Evolutionary conservation across 305 asterid species (phyloP), one percentile per base, ranked within the genome.

Genomic region (Solanum chacoense): DNA sequence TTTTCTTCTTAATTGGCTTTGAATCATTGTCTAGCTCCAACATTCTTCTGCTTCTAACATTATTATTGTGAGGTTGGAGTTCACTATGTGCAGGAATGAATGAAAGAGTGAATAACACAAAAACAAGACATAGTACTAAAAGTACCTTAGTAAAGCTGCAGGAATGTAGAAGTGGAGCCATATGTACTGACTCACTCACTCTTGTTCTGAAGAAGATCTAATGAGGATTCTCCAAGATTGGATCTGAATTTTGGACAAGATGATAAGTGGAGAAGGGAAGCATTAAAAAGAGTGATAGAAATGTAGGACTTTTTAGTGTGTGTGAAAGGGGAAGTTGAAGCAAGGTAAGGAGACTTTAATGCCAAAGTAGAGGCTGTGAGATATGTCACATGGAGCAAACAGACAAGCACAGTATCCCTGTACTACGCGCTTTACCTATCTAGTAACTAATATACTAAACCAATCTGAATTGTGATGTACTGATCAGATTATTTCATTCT

Each of bases 1-100:
- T 71, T 50, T 67, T 69, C 83, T 93, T 94, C 88, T 90, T 94
- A 79, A 91, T 88, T 85, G 94, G 94, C 84, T 91, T 83, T 76
- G 88, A 88, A 7, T 90, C 93, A n/a, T 76, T 71, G 2, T 93
- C 91, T 13, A 88, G 34, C 74, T 90, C 94, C 35, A 92, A 85
- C 87, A 95, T 14, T 89, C 92, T 92, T 91, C 92, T 92, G 69
- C 26, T 42, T 28, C 86, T 80, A 16, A 80, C 38, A 80, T 80
- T 80, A 42, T 80, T 80, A 6, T 40, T 59, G 26, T 59, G 69
- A 20, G 69, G 11, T 59, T 20, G 69, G 69, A 20, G 26, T 59
- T 42, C 86, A 80, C 86, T 42, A 16, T 80, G 24, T 80, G 71
- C 86, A 42, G 37, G 13, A 42, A 42, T 42, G 71, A 42, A 42